phyloP scores from a whole-genome alignment of 75 land plant genomes.

The Ceratopteris richardii region DNA sequence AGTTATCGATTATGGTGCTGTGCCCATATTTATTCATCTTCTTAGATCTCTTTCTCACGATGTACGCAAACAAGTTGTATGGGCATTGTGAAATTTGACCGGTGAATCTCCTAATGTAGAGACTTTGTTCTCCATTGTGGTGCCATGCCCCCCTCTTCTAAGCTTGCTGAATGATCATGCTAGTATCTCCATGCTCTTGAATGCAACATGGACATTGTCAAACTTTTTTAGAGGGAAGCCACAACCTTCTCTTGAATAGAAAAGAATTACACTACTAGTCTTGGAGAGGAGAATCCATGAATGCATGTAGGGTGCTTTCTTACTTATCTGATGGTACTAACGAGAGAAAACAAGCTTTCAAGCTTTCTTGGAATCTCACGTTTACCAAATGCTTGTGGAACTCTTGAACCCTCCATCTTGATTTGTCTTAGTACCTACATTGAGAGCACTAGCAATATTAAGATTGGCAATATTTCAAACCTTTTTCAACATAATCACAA shows the following conservation, averaged over 20 bases:
- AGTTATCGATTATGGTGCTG: slow-evolving; percentile 60
- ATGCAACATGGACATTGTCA: slow-evolving; percentile 41
- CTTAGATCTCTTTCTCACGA: slow-evolving; percentile 55
- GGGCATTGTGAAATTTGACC: slow-evolving; percentile 78
- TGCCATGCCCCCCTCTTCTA: slow-evolving; percentile 46
- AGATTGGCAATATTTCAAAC: slow-evolving; percentile 57
- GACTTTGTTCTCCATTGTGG: slow-evolving; percentile 49
- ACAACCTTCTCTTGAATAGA: slow-evolving; percentile 32
- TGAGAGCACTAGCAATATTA: slow-evolving; percentile 50
- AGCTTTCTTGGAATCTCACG: slow-evolving; percentile 41
- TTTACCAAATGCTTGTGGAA: slow-evolving; percentile 51
- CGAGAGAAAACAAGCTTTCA: slow-evolving; percentile 31
- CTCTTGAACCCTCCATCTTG: slow-evolving; percentile 49
- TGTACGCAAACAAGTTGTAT: slow-evolving; percentile 79
- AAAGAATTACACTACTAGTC: slow-evolving; percentile 25
- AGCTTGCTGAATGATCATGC: slow-evolving; percentile 61
- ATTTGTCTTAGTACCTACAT: slow-evolving; percentile 51
- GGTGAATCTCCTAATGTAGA: slow-evolving; percentile 68
- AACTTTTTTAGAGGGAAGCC: slow-evolving; percentile 46
- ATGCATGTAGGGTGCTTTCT: slow-evolving; percentile 47
- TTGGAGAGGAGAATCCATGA: slow-evolving; percentile 17
- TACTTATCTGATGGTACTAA: slow-evolving; percentile 37
- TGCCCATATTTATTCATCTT: slow-evolving; percentile 50
- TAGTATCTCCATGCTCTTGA: slow-evolving; percentile 60
- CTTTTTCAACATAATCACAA: slow-evolving; percentile 50